A percentile compares a stretch with the other conserved stretches of the same genome.
Conservation (phyloP, 306 rosid genomes). For the Fagus sylvatica region DNA sequence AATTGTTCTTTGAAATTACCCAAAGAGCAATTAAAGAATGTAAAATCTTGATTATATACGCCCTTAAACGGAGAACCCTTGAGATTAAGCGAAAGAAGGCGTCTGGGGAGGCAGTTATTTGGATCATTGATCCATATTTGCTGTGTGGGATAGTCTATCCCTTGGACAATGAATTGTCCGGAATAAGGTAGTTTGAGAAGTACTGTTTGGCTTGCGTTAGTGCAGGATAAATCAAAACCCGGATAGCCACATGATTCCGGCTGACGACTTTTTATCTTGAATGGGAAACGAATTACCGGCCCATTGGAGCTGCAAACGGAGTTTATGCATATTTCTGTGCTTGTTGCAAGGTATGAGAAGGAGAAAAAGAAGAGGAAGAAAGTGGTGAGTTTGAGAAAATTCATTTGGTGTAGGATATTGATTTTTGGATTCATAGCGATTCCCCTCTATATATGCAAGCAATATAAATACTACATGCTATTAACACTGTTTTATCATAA, state of each 20-base stretch:
- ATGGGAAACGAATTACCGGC: conserved; percentile 59
- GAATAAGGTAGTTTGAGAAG: conserved; percentile 49
- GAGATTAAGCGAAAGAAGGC: conserved; percentile 52
- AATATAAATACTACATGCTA: background rate
- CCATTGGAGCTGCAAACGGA: conserved; percentile 31
- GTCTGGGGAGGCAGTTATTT: conserved; percentile 56
- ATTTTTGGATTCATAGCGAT: background rate
- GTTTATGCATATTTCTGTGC: conserved; percentile 41
- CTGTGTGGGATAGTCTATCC: conserved; percentile 58
- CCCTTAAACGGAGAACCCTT: conserved; percentile 51
- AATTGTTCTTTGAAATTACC: conserved; percentile 27
- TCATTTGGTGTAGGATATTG: conserved; percentile 31
- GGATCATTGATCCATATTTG: conserved; percentile 73
- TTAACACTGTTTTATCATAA: no score
- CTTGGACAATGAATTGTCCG: conserved; percentile 42
- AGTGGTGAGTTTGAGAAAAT: conserved; percentile 3
- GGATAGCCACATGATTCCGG: conserved; percentile 53
- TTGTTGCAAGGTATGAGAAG: conserved; percentile 15
- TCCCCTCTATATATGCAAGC: no score
- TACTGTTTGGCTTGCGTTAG: conserved; percentile 28
- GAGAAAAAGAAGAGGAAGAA: conserved; percentile 24
- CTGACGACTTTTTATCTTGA: conserved; percentile 35
- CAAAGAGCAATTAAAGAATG: conserved; percentile 71
- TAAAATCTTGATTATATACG: conserved; percentile 35
- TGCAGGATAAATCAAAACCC: conserved; percentile 57